These are phyloP conservation scores for Monosporascus cannonballus DNA, from an alignment of 2,329 filamentous ascomycete genomes.

Conservation along the genomic window DNA sequence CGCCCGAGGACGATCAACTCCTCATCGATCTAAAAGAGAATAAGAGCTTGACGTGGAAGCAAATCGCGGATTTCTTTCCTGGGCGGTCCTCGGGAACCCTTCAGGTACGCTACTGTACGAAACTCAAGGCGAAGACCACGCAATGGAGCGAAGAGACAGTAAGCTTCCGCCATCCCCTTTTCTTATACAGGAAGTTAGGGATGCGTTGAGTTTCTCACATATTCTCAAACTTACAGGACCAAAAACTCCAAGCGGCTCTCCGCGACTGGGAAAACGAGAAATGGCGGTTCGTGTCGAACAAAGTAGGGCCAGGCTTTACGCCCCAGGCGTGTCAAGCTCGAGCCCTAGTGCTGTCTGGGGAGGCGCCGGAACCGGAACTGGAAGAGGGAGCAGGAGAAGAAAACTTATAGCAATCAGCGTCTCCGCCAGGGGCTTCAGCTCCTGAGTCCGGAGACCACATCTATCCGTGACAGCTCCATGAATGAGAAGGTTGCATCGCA, in stretches of 20 bases:
- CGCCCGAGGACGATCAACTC: constrained; percentile 81
- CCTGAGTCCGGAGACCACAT: constrained; percentile 41
- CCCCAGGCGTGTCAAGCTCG: constrained; percentile 82
- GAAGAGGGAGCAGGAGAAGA: constrained; percentile 24
- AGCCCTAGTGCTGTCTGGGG: constrained; percentile 54
- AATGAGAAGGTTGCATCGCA: constrained; percentile 17
- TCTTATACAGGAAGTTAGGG: not conserved
- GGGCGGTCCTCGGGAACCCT: constrained; percentile 84
- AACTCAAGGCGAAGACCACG: constrained; percentile 88
- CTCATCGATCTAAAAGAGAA: constrained; percentile 90
- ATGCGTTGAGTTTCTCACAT: constrained; percentile 5
- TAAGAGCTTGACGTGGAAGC: constrained; percentile 93
- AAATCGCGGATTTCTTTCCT: constrained; percentile 94
- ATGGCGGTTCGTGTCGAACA: constrained; percentile 87
- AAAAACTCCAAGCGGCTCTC: constrained; percentile 69
- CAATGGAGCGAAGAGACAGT: constrained; percentile 94
- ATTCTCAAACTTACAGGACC: constrained; percentile 47
- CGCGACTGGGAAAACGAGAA: constrained; percentile 87
- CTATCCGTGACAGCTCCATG: constrained; percentile 35
- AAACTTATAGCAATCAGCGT: constrained; percentile 50
- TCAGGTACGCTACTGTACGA: constrained; percentile 92
- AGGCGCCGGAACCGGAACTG: constrained; percentile 12
- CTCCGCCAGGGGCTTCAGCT: constrained; percentile 41
- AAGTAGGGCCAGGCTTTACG: constrained; percentile 85
- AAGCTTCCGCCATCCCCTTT: constrained; percentile 30